A percentile compares a stretch with the other conserved stretches of the same genome.
Evolutionary conservation across 2,329 filamentous ascomycete species (phyloP).

Genomic region (Colletotrichum costaricense): DNA sequence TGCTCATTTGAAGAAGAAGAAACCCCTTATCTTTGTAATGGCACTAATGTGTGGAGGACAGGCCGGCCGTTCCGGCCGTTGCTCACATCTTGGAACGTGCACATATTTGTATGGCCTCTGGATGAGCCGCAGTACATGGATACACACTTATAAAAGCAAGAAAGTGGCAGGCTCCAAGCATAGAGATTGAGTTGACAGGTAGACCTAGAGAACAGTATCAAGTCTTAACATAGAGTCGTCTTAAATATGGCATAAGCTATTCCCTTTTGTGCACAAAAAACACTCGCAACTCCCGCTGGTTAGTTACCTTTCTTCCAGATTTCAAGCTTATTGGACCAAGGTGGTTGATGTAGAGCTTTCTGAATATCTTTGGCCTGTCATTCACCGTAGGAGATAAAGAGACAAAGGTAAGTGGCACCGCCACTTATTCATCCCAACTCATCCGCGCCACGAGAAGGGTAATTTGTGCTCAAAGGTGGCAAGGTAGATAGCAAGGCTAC

Average conservation of each 20-base stretch:
- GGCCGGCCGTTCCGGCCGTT: neutral
- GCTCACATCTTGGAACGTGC: neutral
- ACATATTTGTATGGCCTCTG: constrained; percentile 2
- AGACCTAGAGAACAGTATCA: constrained; percentile 5
- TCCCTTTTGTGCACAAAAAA: no score
- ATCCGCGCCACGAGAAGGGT: no score
- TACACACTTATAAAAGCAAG: constrained; percentile 4
- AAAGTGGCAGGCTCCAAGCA: neutral
- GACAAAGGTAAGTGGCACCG: no score
- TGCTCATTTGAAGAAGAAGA: neutral
- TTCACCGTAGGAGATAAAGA: no score
- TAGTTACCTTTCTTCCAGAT: no score
- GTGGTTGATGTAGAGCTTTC: no score
- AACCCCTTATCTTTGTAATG: neutral
- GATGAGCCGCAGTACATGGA: neutral
- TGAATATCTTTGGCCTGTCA: no score
- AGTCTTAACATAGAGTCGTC: neutral
- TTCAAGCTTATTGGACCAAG: no score
- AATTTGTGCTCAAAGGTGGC: no score
- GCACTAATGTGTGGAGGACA: neutral
- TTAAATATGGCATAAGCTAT: neutral
- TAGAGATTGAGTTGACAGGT: constrained; percentile 16
- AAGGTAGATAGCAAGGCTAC: no score
- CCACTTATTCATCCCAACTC: no score
- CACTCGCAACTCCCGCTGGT: no score